Base-by-base conservation (phyloP, 2,329 filamentous ascomycete genomes). In the Monosporascus sp. region DNA sequence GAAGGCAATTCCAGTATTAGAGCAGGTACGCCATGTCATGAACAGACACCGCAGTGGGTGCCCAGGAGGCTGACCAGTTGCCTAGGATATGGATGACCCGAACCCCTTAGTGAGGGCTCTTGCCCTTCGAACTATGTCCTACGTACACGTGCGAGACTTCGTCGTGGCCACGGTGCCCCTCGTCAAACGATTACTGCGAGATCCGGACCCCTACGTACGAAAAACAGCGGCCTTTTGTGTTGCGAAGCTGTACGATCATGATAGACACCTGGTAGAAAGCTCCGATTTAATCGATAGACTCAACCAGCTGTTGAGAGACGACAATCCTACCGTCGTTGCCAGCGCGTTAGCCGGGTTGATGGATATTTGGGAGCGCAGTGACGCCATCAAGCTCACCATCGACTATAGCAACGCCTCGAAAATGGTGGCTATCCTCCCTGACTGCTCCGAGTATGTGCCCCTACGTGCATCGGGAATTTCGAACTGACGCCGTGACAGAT, bases 291-390 rank as follows among this genome's bases (percentile, higher is more conserved):
- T 99, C 63, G 92, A 97, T 66, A 82, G 87, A 57, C 78, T 99
- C 46, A 99, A 99, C 71, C 78, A 82, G 44, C 87, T 99, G 77
- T 75, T 99, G 52, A 85, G 91, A 65, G 94, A 99, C 63, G 93
- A 97, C 69, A 99, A 99, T 66, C 93, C 94, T 0, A 99, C 94
- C 0, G 94, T 99, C 3, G 93, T 99, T 22, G 93, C 94, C 11
- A 97, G 92, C 68, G 92, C 95, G 7, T 74, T 99, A 58, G 93
- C 94, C 26, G 81, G 89, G 37, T 71, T 99, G 65, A 94, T 96
- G 84, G 94, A 99, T 71, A 97, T 99, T 49, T 99, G 94, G 94
- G 94, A 97, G 70, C 82, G 93, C 54, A 97, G 92, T 68, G 93
- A 97, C 71, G 91, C 89, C 54, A 99, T 99, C 72, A 97, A 96